Percentiles rank a stretch among this genome's conserved stretches.
Conservation (phyloP, 257 asterid species). For the Ophiorrhiza pumila region DNA sequence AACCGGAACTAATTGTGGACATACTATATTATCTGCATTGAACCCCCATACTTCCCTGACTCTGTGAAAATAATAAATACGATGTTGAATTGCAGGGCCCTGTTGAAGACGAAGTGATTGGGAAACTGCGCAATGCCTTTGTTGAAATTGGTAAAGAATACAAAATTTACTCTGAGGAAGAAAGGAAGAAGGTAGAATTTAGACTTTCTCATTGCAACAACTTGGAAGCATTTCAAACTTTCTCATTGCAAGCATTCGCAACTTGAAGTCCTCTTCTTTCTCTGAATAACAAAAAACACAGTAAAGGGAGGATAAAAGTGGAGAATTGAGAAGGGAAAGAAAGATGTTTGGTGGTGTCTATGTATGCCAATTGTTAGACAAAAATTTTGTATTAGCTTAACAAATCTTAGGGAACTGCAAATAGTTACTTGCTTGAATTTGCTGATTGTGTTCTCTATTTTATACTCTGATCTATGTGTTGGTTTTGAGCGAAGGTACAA, state of each 20-base stretch:
- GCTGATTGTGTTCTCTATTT: background rate
- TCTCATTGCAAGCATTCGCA: background rate
- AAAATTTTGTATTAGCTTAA: background rate
- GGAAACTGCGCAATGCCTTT: conserved; percentile 78
- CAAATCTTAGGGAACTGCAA: background rate
- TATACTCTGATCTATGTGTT: background rate
- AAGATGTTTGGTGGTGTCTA: background rate
- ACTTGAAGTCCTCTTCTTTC: background rate
- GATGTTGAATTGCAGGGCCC: conserved; percentile 61
- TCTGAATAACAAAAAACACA: background rate
- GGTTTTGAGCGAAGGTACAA: background rate
- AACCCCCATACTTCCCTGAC: background rate
- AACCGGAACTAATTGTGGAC: background rate
- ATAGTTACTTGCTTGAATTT: background rate
- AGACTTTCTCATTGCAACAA: background rate
- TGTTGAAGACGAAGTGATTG: conserved; percentile 82
- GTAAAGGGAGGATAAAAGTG: background rate
- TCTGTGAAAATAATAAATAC: background rate
- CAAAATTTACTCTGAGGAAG: conserved; percentile 76
- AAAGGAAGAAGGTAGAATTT: conserved; percentile 65
- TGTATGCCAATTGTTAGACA: background rate
- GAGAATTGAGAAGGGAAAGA: background rate
- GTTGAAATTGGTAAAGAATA: conserved; percentile 79
- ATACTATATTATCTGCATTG: background rate
- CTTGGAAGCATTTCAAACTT: background rate